These are phyloP conservation scores for Mucor piriformis DNA, from an alignment of 371 early-diverging fungal genomes.

Conservation along the genomic window DNA sequence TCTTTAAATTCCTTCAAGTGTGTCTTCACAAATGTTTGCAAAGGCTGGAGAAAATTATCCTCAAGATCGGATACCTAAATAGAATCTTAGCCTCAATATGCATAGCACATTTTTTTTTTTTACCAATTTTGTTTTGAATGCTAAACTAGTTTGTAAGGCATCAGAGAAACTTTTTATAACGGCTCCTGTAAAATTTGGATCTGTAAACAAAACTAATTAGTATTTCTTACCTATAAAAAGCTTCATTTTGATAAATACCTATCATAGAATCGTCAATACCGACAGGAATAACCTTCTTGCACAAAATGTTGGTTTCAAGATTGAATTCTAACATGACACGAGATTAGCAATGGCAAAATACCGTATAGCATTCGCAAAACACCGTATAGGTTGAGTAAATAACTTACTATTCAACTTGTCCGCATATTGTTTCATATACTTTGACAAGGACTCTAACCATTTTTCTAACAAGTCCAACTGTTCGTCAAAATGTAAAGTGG, in stretches of 20 bases:
- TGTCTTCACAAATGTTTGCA: constrained; percentile 62
- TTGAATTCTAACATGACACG: constrained; percentile 29
- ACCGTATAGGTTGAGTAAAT: neutral
- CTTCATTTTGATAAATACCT: constrained; percentile 25
- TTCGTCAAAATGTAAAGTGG: constrained; percentile 65
- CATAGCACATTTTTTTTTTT: constrained; percentile 29
- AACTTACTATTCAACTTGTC: constrained; percentile 53
- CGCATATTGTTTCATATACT: constrained; percentile 46
- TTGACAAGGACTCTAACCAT: constrained; percentile 63
- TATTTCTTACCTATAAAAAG: neutral
- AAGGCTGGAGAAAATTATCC: constrained; percentile 63
- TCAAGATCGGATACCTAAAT: constrained; percentile 60
- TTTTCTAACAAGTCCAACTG: constrained; percentile 67
- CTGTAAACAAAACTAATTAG: constrained; percentile 13
- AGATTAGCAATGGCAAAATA: neutral
- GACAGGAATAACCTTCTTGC: constrained; percentile 36
- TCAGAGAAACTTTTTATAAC: constrained; percentile 56
- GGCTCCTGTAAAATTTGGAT: constrained; percentile 50
- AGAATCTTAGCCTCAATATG: constrained; percentile 32
- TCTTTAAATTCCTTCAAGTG: constrained; percentile 69
- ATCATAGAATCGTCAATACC: constrained; percentile 45
- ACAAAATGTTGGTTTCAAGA: constrained; percentile 27
- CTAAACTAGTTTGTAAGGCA: constrained; percentile 56
- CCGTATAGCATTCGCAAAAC: neutral
- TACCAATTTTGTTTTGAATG: constrained; percentile 62